Conservation (phyloP, 2,329 filamentous ascomycete genomes). For the Fulvia fulva region DNA sequence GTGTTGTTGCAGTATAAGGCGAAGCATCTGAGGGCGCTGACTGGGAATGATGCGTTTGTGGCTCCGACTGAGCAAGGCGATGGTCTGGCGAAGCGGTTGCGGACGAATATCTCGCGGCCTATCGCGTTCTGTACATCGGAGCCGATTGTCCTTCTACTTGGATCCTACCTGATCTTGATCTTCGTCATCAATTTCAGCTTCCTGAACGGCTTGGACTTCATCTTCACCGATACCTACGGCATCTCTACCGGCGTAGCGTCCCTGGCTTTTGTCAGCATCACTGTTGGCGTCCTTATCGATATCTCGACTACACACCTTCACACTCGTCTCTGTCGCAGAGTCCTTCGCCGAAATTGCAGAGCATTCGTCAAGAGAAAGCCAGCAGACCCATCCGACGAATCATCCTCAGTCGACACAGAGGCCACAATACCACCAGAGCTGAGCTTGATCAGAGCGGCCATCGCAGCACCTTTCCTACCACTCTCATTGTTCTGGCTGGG, state of each 20-base stretch:
- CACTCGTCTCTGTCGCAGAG: constrained; percentile 3
- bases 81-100: constrained; percentile 16
- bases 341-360: constrained; percentile 14
- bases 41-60: constrained; percentile 20
- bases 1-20: constrained; percentile 34
- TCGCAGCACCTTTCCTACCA: constrained; percentile 24
- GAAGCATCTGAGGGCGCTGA: constrained; percentile 26
- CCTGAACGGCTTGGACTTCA: constrained; percentile 49
- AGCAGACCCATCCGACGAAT: background rate
- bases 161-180: constrained; percentile 47
- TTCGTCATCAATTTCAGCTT: constrained; percentile 55
- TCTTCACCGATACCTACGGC: constrained; percentile 45
- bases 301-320: constrained; percentile 34
- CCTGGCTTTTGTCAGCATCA: constrained; percentile 43
- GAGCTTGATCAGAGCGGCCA: constrained; percentile 12
- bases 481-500: constrained; percentile 50
- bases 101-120: constrained; percentile 11
- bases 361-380: constrained; percentile 9
- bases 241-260: constrained; percentile 40
- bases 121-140: constrained; percentile 28
- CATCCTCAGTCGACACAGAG: background rate
- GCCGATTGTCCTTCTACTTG: constrained; percentile 42
- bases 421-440: background rate
- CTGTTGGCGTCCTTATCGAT: constrained; percentile 39
- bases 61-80: constrained; percentile 3